phyloP scores from a whole-genome alignment of 495 filamentous ascomycete genomes.

The Jackrogersella multiformis region DNA sequence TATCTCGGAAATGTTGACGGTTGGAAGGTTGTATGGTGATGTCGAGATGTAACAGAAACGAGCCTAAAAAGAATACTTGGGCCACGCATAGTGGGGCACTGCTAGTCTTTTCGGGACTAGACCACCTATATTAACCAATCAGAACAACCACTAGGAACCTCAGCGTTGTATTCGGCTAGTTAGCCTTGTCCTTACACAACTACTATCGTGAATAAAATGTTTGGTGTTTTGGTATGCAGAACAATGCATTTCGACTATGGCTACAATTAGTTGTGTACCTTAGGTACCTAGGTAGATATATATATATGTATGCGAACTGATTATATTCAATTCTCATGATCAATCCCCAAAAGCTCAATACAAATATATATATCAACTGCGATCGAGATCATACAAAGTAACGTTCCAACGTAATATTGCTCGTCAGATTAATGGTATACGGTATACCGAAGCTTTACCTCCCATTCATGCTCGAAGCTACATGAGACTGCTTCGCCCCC shows the following conservation, averaged over 20 bases:
- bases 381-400: background rate
- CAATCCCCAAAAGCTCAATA: background rate
- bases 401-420: background rate
- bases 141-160: slow-evolving; percentile 15
- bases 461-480: slow-evolving; percentile 49
- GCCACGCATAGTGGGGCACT: background rate
- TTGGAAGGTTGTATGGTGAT: background rate
- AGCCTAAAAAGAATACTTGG: slow-evolving; percentile 3
- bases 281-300: background rate
- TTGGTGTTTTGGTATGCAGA: background rate
- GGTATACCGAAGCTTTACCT: slow-evolving; percentile 5
- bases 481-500: slow-evolving; percentile 93
- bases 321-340: too few species aligned
- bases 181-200: slow-evolving; percentile 15
- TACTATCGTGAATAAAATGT: slow-evolving; percentile 7
- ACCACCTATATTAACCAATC: slow-evolving; percentile 12
- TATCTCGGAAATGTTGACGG: slow-evolving; percentile 13
- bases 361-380: background rate
- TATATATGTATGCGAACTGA: too few species aligned
- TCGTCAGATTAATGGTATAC: background rate
- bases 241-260: too few species aligned
- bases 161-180: slow-evolving; percentile 22
- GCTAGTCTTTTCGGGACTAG: slow-evolving; percentile 8
- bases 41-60: background rate
- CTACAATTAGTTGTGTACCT: too few species aligned